Percentiles rank a stretch among this genome's conserved stretches.
phyloP scores from a whole-genome alignment of 148 eudicot species.

The Chenopodium formosanum region DNA sequence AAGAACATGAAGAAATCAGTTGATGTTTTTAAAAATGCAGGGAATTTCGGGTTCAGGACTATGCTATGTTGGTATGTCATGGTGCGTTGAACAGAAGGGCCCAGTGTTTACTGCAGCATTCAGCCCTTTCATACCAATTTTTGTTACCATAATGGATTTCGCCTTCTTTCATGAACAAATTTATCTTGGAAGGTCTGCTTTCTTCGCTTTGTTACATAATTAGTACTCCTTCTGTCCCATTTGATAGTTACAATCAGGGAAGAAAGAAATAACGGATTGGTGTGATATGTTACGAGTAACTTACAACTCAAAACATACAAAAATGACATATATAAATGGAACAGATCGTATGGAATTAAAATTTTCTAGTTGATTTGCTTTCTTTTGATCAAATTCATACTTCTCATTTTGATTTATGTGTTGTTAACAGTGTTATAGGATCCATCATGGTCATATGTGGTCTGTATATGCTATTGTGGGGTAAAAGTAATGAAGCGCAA shows the following conservation, averaged over 20 bases:
- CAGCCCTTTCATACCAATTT: constrained; percentile 57
- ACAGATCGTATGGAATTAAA: background rate
- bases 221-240: background rate
- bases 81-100: constrained; percentile 76
- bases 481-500: constrained; percentile 31
- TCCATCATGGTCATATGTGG: constrained; percentile 47
- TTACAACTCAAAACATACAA: background rate
- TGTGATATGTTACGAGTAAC: no score
- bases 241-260: background rate
- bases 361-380: background rate
- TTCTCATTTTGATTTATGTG: background rate
- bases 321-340: background rate
- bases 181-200: constrained; percentile 58
- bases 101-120: constrained; percentile 76
- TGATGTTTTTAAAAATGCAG: constrained; percentile 29
- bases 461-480: constrained; percentile 60
- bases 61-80: constrained; percentile 68
- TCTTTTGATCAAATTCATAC: background rate
- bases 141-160: constrained; percentile 44
- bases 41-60: constrained; percentile 66
- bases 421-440: constrained; percentile 51
- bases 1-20: background rate
- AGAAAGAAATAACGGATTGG: no score
- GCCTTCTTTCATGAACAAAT: constrained; percentile 55
- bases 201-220: background rate